Evolutionary conservation across 768 basidiomycete genomes (phyloP).

Genomic region (Tricholoma flavovirens): DNA sequence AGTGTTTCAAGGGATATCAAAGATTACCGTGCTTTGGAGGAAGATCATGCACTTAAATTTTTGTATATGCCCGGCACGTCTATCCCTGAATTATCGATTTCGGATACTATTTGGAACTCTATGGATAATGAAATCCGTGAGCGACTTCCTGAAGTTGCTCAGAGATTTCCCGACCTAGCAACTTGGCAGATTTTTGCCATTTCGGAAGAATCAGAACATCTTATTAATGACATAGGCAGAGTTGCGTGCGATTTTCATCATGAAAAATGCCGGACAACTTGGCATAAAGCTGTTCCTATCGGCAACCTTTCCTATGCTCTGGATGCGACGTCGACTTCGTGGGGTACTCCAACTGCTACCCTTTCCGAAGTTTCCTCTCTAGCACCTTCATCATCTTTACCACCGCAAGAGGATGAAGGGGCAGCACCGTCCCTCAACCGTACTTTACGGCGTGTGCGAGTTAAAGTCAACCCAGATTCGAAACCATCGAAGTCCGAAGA

Average conservation of each 20-base stretch:
- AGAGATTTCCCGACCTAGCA: slow-evolving; percentile 2
- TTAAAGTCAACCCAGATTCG: neutral
- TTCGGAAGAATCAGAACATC: neutral
- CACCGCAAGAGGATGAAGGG: neutral
- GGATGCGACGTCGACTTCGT: neutral
- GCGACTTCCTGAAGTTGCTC: neutral
- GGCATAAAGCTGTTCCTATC: neutral
- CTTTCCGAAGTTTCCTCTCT: neutral
- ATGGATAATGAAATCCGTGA: neutral
- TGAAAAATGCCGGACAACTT: neutral
- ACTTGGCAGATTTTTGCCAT: slow-evolving; percentile 8
- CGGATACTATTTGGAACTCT: neutral
- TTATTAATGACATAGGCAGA: slow-evolving; percentile 1
- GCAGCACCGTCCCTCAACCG: neutral
- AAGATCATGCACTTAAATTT: neutral
- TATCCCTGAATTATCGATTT: neutral
- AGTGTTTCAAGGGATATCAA: neutral
- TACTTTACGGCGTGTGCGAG: neutral
- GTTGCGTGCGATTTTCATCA: neutral
- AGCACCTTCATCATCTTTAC: neutral
- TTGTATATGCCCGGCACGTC: neutral
- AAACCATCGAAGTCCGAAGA: too few species aligned
- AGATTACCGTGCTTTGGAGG: neutral
- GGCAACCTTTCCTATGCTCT: neutral
- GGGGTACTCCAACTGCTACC: neutral